Evolutionary conservation across 164 flowering plant genomes (phyloP), one percentile per base, ranked within the genome.

Genomic region (Protea cynaroides): DNA sequence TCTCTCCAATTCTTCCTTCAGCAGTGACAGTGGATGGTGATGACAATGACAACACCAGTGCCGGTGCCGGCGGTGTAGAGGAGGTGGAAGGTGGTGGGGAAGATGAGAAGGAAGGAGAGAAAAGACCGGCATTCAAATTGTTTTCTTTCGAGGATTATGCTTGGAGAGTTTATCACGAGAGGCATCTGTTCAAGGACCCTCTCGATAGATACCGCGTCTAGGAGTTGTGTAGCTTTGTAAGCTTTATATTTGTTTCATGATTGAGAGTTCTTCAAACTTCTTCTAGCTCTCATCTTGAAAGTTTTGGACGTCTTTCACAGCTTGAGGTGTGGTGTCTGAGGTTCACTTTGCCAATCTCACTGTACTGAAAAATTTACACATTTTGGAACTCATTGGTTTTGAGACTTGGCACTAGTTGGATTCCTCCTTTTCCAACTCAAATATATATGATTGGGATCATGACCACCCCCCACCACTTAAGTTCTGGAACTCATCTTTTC

Each of bases 81-180:
- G 34, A 29, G 34, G 34, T 29, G 34, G 4, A 29, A 5, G 5
- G 34, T 29, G 34, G 34, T 0, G 62, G 62, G 19, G 44, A n/a
- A n/a, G n/a, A 52, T 0, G 25, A 9, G 11, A 25, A 18, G 1
- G 38, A 6, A 17, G 64, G 18, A 38, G 52, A 24, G 12, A 56
- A 61, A 29, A 43, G 60, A 49, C 58, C 14, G 22, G 1, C 62
- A 70, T 90, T 85, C 65, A 57, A 65, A 17, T 74, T 89, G 7
- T 86, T 90, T 64, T 54, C 72, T 25, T 86, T 90, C 1, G 91
- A 90, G 71, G 95, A 90, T 58, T 90, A 86, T 62, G 89, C 92
- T 0, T 84, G 97, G 92, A 83, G 87, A 75, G 84, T 85, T n/a
- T 85, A 84, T 58, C 84, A 84, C 37, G 86, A 85, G 53, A 75